These are phyloP conservation scores for Pelargonium myrrhifolium DNA, from an alignment of 441 rosid genomes.

Conservation along the genomic window DNA sequence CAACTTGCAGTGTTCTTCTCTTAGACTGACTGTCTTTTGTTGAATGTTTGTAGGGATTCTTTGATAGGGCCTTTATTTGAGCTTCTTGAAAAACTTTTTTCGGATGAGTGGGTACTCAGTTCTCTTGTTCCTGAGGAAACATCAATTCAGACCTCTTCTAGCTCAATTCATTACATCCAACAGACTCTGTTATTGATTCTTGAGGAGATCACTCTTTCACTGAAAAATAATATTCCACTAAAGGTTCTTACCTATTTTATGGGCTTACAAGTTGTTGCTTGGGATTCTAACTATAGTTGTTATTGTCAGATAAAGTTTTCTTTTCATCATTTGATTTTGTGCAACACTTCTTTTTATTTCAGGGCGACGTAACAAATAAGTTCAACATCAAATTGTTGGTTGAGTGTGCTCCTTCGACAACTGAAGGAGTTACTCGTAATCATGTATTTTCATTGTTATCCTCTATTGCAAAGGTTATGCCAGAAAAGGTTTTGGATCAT, in stretches of 20 bases:
- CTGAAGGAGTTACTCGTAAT: conserved; percentile 61
- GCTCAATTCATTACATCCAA: conserved; percentile 41
- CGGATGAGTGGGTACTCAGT: conserved; percentile 39
- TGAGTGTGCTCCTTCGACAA: conserved; percentile 50
- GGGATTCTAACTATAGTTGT: not conserved
- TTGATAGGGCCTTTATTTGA: conserved; percentile 72
- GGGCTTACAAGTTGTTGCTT: conserved; percentile 12
- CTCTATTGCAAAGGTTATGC: conserved; percentile 53
- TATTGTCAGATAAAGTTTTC: conserved; percentile 5
- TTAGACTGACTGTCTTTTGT: conserved; percentile 13
- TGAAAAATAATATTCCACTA: conserved; percentile 23
- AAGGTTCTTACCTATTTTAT: conserved; percentile 41
- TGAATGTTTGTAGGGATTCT: conserved; percentile 47
- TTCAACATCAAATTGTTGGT: conserved; percentile 60
- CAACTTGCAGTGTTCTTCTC: not conserved
- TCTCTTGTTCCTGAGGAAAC: conserved; percentile 29
- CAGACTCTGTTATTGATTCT: conserved; percentile 63
- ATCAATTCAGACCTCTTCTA: conserved; percentile 27
- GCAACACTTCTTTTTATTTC: conserved; percentile 26
- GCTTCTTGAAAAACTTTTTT: conserved; percentile 55
- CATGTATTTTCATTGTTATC: conserved; percentile 62
- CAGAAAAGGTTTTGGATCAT: conserved; percentile 62
- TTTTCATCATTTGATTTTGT: conserved; percentile 10
- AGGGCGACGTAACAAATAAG: conserved; percentile 46
- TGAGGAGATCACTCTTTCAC: conserved; percentile 59